Evolutionary conservation across 2,329 filamentous ascomycete genomes (phyloP).

Genomic region (Leptographium lundbergii): DNA sequence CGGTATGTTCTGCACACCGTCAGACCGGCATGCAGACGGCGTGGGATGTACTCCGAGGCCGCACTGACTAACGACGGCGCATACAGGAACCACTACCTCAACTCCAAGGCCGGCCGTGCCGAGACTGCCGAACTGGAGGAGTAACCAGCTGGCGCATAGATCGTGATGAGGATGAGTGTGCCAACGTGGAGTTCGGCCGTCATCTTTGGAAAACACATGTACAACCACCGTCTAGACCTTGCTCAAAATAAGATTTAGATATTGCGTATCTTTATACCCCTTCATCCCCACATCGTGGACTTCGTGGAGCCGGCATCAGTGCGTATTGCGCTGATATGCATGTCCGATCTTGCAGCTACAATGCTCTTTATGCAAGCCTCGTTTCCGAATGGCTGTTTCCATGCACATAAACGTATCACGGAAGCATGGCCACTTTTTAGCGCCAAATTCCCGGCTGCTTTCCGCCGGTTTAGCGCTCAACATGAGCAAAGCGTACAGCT

Average conservation of each 20-base stretch:
- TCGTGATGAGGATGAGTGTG: not conserved
- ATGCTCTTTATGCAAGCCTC: too few relatives aligned
- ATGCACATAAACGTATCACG: too few relatives aligned
- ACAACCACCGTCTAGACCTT: not conserved
- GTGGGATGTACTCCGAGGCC: not conserved
- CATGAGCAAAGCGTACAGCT: not conserved
- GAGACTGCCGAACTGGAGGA: constrained; percentile 26
- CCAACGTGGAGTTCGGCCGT: not conserved
- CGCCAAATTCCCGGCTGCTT: too few relatives aligned
- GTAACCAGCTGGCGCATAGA: not conserved
- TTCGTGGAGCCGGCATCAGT: too few relatives aligned
- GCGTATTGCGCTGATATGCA: too few relatives aligned
- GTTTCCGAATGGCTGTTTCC: too few relatives aligned
- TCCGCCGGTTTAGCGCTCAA: too few relatives aligned
- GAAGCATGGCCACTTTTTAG: too few relatives aligned
- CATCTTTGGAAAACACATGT: not conserved
- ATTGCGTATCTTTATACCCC: not conserved
- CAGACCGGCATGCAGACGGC: not conserved
- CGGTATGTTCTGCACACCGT: constrained; percentile 45
- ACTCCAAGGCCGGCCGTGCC: constrained; percentile 62
- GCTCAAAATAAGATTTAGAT: not conserved
- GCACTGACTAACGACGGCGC: not conserved
- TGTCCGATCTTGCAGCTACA: too few relatives aligned
- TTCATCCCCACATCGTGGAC: too few relatives aligned
- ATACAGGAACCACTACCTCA: constrained; percentile 63